phyloP scores from a whole-genome alignment of 371 early-diverging fungal species.

The Mucor sp. region DNA sequence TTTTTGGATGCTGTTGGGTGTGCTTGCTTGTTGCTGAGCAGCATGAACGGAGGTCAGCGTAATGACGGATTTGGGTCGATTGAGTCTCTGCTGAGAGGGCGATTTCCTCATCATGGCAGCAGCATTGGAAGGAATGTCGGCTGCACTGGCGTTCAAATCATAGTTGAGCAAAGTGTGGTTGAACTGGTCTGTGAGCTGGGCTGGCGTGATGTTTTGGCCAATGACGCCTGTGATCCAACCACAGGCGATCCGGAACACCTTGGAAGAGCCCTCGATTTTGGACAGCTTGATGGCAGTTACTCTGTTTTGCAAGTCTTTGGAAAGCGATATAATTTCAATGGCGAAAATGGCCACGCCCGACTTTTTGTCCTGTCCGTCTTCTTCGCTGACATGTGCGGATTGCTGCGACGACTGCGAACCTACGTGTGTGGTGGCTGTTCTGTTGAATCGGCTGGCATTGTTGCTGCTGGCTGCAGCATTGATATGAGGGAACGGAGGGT shows the following conservation, averaged over 20 bases:
- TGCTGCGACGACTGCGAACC: slow-evolving; percentile 9
- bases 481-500: slow-evolving; percentile 18
- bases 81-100: neutral
- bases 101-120: neutral
- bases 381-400: neutral
- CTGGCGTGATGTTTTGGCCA: slow-evolving; percentile 17
- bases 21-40: neutral
- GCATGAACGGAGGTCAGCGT: slow-evolving; percentile 1
- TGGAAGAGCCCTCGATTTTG: slow-evolving; percentile 41
- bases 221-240: slow-evolving; percentile 50
- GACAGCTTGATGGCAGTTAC: slow-evolving; percentile 37
- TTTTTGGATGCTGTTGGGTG: neutral
- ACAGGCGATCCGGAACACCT: slow-evolving; percentile 49
- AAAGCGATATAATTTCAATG: slow-evolving; percentile 39
- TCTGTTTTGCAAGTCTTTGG: slow-evolving; percentile 19
- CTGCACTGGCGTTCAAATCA: neutral
- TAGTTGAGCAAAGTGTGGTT: neutral
- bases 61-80: slow-evolving; percentile 15
- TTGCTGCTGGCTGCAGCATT: neutral
- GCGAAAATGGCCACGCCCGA: slow-evolving; percentile 40
- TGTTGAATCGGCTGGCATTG: slow-evolving; percentile 1
- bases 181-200: slow-evolving; percentile 10
- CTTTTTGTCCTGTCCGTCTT: slow-evolving; percentile 16
- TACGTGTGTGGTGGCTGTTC: neutral
- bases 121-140: slow-evolving; percentile 13